Evolutionary conservation across 805 yeast species (phyloP).

Genomic region (Wickerhamiella dianesei): DNA sequence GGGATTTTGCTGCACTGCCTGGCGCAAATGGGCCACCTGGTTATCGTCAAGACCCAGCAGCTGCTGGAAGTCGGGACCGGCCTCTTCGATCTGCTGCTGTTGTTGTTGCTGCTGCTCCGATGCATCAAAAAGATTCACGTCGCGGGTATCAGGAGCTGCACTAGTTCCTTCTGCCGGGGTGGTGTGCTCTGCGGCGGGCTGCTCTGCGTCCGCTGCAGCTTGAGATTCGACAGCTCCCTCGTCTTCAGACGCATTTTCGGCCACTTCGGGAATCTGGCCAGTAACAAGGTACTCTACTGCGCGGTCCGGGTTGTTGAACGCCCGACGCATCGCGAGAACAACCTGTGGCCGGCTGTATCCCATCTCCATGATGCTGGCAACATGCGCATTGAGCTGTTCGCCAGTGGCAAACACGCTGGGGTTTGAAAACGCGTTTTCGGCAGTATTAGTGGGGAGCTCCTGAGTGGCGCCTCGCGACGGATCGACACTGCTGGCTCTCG

Average conservation of each 20-base stretch:
- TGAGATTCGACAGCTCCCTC: slow-evolving; percentile 14
- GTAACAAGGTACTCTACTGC: slow-evolving; percentile 91
- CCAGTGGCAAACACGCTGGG: slow-evolving; percentile 49
- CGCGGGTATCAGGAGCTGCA: slow-evolving; percentile 15
- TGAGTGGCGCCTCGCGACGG: not conserved
- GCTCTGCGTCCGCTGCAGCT: slow-evolving; percentile 11
- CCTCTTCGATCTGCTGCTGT: slow-evolving; percentile 25
- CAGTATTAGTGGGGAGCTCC: slow-evolving; percentile 16
- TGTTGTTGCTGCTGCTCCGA: slow-evolving; percentile 24
- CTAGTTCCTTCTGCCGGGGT: not conserved
- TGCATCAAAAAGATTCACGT: slow-evolving; percentile 30
- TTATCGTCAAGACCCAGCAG: slow-evolving; percentile 33
- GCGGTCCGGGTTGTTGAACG: slow-evolving; percentile 93
- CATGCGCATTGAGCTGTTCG: slow-evolving; percentile 56
- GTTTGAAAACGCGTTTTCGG: slow-evolving; percentile 16
- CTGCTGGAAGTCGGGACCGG: slow-evolving; percentile 22
- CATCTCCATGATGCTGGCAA: slow-evolving; percentile 83
- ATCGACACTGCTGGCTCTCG: slow-evolving; percentile 15
- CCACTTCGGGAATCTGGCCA: slow-evolving; percentile 61
- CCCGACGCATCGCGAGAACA: slow-evolving; percentile 83
- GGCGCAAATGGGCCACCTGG: slow-evolving; percentile 49
- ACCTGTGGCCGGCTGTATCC: slow-evolving; percentile 84
- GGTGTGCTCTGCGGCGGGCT: not conserved
- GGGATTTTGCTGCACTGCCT: slow-evolving; percentile 72
- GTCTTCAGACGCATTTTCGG: slow-evolving; percentile 19